These are phyloP conservation scores for Pyricularia grisea DNA, from an alignment of 2,329 filamentous ascomycete genomes.

Conservation along the genomic window DNA sequence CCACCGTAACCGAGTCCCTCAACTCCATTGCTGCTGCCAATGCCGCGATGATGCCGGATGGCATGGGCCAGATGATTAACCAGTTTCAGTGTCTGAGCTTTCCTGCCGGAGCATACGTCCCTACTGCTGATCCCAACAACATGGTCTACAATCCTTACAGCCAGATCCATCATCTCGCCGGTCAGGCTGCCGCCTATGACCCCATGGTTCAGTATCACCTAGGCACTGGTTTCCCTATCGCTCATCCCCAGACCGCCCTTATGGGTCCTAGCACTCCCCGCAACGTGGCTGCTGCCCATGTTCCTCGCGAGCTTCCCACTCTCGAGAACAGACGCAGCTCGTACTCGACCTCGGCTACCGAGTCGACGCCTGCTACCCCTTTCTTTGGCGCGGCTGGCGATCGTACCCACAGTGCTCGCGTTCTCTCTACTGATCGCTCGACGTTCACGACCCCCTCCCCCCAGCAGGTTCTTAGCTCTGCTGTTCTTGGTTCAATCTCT, in stretches of 20 bases:
- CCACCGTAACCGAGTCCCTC: constrained; percentile 1
- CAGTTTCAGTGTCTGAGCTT: constrained; percentile 19
- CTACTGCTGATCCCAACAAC: constrained; percentile 19
- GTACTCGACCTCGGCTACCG: constrained; percentile 50
- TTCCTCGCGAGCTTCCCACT: constrained; percentile 45
- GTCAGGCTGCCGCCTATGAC: constrained; percentile 14
- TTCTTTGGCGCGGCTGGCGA: constrained; percentile 50
- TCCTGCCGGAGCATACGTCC: constrained; percentile 13
- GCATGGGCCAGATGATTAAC: constrained; percentile 13
- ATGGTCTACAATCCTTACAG: constrained; percentile 14
- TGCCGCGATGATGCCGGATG: not conserved
- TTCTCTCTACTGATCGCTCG: constrained; percentile 50
- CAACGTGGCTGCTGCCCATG: constrained; percentile 29
- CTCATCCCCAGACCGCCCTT: constrained; percentile 12
- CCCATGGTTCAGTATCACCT: constrained; percentile 13
- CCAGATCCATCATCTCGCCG: constrained; percentile 14
- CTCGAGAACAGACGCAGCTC: constrained; percentile 58
- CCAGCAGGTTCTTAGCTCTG: constrained; percentile 21
- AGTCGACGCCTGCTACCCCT: constrained; percentile 57
- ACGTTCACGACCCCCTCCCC: constrained; percentile 60
- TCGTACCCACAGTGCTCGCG: constrained; percentile 49
- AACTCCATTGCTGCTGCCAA: constrained; percentile 3
- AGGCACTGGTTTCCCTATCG: constrained; percentile 12
- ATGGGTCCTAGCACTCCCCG: constrained; percentile 43
- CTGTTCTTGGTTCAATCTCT: constrained; percentile 10